Evolutionary conservation across 1,284 basidiomycete species (phyloP).

Genomic region (Moesziomyces sp.): DNA sequence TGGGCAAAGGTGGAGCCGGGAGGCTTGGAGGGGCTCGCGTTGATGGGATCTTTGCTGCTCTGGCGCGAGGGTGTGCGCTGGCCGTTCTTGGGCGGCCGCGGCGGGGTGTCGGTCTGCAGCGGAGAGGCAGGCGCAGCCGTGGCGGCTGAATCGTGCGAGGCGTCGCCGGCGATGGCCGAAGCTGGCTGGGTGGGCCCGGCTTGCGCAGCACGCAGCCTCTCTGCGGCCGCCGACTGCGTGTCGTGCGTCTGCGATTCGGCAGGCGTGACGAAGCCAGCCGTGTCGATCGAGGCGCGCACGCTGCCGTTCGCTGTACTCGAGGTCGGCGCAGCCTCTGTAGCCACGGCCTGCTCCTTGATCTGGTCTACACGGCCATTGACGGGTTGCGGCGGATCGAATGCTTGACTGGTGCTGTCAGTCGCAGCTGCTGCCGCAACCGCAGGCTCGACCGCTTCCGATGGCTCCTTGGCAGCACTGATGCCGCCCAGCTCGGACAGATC

Average conservation of each 20-base stretch:
- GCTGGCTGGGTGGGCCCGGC: constrained; percentile 1
- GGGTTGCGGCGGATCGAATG: constrained; percentile 1
- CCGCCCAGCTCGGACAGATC: constrained; percentile 13
- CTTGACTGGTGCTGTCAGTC: background rate
- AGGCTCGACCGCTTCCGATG: background rate
- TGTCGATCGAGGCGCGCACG: constrained; percentile 27
- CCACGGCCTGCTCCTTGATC: constrained; percentile 30
- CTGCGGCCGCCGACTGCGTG: background rate
- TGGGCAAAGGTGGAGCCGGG: constrained; percentile 4
- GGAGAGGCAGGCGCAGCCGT: constrained; percentile 1
- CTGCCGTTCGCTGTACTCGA: constrained; percentile 12
- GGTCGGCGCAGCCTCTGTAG: background rate
- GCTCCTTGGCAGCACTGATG: background rate
- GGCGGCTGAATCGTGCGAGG: constrained; percentile 12
- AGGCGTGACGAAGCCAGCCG: constrained; percentile 22
- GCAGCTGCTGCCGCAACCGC: background rate
- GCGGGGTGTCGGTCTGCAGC: constrained; percentile 9
- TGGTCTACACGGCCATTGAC: constrained; percentile 30
- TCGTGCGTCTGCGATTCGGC: constrained; percentile 19
- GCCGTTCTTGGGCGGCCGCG: constrained; percentile 40
- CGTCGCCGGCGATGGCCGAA: background rate
- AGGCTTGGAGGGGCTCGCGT: constrained; percentile 5
- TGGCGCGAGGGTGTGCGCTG: constrained; percentile 41
- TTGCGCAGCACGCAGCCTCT: background rate
- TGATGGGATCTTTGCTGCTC: constrained; percentile 32